These are phyloP conservation scores for Diaporthe nobilis DNA, from an alignment of 2,329 filamentous ascomycete genomes.

Conservation along the genomic window DNA sequence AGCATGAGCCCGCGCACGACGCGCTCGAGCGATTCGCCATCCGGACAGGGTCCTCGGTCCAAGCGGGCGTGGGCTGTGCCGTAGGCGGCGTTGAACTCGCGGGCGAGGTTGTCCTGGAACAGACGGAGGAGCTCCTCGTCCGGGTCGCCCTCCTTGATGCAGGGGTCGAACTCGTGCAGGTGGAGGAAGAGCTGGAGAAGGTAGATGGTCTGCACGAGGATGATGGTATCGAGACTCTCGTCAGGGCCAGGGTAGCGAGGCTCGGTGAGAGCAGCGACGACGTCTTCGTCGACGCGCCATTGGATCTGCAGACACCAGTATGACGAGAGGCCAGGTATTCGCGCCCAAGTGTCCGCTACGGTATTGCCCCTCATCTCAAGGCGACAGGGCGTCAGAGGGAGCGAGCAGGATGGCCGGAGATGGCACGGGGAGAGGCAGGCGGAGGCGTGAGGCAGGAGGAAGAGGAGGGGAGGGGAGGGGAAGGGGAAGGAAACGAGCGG, in stretches of 20 bases:
- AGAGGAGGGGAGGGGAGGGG: not conserved
- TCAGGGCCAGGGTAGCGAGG: constrained; percentile 40
- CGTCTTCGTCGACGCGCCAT: constrained; percentile 42
- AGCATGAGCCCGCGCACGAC: constrained; percentile 39
- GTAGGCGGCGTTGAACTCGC: constrained; percentile 40
- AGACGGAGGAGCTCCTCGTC: constrained; percentile 41
- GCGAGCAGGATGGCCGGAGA: not conserved
- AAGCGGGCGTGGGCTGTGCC: constrained; percentile 12
- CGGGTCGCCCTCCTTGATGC: constrained; percentile 27
- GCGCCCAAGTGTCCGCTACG: constrained; percentile 39
- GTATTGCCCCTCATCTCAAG: constrained; percentile 40
- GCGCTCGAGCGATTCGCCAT: constrained; percentile 41
- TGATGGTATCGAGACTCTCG: constrained; percentile 41
- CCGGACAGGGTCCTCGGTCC: constrained; percentile 34
- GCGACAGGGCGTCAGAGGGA: not conserved
- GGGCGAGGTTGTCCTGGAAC: constrained; percentile 40
- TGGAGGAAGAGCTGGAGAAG: constrained; percentile 41
- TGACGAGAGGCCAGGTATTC: constrained; percentile 40
- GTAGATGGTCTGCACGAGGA: constrained; percentile 42
- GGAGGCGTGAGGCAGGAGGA: not conserved
- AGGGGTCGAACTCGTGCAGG: constrained; percentile 41
- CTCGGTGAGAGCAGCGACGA: constrained; percentile 40
- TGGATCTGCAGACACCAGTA: constrained; percentile 42
- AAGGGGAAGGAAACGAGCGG: not conserved
- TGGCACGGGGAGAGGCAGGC: not conserved